These are phyloP conservation scores for Aquilaria malaccensis DNA, from an alignment of 345 rosid species.

Conservation along the genomic window DNA sequence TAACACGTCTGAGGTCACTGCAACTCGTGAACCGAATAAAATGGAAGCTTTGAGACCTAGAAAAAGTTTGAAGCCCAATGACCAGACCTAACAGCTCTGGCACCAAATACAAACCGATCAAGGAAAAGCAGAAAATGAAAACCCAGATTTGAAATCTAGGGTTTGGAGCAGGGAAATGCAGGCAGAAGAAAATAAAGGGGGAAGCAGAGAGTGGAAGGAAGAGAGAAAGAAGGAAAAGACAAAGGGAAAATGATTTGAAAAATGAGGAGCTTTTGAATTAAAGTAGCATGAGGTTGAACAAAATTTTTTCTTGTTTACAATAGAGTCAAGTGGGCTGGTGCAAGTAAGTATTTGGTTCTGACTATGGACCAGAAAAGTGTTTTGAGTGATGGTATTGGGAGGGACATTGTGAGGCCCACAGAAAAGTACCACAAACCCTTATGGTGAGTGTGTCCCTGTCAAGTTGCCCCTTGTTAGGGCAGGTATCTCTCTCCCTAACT, in stretches of 20 bases:
- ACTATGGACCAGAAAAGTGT: conserved; percentile 3
- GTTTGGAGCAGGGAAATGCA: conserved; percentile 29
- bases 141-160: conserved; percentile 50
- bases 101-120: conserved; percentile 3
- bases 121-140: conserved; percentile 21
- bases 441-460: conserved; percentile 14
- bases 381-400: conserved; percentile 6
- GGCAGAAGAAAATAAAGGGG: conserved; percentile 17
- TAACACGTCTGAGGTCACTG: conserved; percentile 6
- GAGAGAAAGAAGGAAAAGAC: conserved; percentile 15
- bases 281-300: conserved; percentile 20
- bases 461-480: conserved; percentile 12
- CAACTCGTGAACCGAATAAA: background rate
- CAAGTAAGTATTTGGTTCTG: background rate
- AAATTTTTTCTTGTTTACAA: background rate
- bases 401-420: conserved; percentile 15
- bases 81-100: conserved; percentile 4
- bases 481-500: conserved; percentile 13
- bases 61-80: conserved; percentile 9
- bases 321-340: conserved; percentile 6
- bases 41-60: conserved; percentile 7
- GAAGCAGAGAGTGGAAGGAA: conserved; percentile 21
- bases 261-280: conserved; percentile 33
- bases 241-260: conserved; percentile 19
- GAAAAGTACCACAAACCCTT: conserved; percentile 21